phyloP scores from a whole-genome alignment of 2,329 filamentous ascomycete species.

The Stagonosporopsis tanaceti region DNA sequence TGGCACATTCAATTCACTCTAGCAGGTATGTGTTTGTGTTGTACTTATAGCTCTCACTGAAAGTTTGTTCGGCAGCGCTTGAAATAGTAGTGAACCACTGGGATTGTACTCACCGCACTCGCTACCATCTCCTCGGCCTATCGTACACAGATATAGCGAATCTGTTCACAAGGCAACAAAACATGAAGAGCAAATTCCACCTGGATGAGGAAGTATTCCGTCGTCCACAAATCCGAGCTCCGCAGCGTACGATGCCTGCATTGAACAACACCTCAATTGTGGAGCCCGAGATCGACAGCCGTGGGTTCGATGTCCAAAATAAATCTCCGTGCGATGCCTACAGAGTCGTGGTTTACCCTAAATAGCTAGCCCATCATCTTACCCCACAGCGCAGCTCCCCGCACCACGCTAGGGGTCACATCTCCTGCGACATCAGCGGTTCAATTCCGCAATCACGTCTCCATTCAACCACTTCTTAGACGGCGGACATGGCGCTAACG shows the following conservation, averaged over 20 bases:
- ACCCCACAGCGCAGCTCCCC: slow-evolving; percentile 18
- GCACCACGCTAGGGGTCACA: slow-evolving; percentile 12
- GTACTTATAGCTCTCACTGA: not conserved
- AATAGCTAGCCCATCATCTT: slow-evolving; percentile 8
- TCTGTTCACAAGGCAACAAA: not conserved
- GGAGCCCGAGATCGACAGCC: not conserved
- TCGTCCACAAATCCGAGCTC: not conserved
- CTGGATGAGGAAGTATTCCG: slow-evolving; percentile 16
- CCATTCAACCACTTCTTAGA: not conserved
- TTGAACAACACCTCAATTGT: not conserved
- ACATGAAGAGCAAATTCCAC: not conserved
- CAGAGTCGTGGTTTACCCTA: not conserved
- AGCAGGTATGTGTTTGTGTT: not conserved
- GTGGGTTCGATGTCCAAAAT: not conserved
- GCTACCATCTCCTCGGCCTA: not conserved
- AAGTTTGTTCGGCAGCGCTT: not conserved
- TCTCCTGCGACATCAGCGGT: slow-evolving; percentile 12
- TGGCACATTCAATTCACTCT: too few relatives aligned
- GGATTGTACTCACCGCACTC: not conserved
- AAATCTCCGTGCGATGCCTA: slow-evolving; percentile 4
- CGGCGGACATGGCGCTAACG: slow-evolving; percentile 5
- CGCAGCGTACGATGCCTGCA: slow-evolving; percentile 8
- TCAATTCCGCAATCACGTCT: slow-evolving; percentile 18
- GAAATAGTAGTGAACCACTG: not conserved
- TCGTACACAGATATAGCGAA: not conserved